Evolutionary conservation across 495 filamentous ascomycete genomes (phyloP).

Genomic region (Barbatosphaeria neglecta): DNA sequence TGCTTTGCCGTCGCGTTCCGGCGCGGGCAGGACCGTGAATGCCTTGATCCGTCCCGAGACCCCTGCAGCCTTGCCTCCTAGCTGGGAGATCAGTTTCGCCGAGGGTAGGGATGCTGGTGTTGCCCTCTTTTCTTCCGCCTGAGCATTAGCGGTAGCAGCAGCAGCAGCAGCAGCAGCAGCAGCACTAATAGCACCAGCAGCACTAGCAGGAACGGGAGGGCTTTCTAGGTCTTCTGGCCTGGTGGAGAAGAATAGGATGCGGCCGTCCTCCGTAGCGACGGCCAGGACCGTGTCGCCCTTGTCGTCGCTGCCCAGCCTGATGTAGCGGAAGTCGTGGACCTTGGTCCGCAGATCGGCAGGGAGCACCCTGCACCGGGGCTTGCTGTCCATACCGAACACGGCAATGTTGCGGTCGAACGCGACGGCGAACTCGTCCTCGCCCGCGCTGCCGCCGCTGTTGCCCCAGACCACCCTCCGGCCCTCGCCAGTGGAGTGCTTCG

Average conservation of each 20-base stretch:
- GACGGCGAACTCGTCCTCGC: constrained; percentile 72
- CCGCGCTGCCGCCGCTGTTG: constrained; percentile 39
- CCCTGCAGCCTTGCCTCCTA: constrained; percentile 62
- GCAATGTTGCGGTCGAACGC: constrained; percentile 77
- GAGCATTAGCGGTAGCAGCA: neutral
- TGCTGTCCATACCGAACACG: constrained; percentile 80
- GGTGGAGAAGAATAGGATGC: constrained; percentile 75
- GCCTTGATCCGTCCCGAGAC: constrained; percentile 74
- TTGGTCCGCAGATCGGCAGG: constrained; percentile 63
- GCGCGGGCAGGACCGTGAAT: constrained; percentile 51
- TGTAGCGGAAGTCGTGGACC: constrained; percentile 69
- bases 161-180: neutral
- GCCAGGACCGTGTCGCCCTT: constrained; percentile 42
- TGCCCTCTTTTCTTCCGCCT: neutral
- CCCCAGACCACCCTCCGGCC: constrained; percentile 81
- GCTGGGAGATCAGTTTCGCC: constrained; percentile 53
- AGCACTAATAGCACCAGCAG: no score
- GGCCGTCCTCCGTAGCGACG: constrained; percentile 86
- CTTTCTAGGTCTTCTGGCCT: constrained; percentile 20
- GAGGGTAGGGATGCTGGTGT: constrained; percentile 18
- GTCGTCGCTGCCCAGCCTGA: constrained; percentile 22
- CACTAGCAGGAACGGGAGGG: constrained; percentile 2
- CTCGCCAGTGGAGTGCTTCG: constrained; percentile 66
- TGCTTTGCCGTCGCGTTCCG: constrained; percentile 23
- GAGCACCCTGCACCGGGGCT: constrained; percentile 58